phyloP scores from a whole-genome alignment of 176 grass and related monocot species.

The Avena insularis region DNA sequence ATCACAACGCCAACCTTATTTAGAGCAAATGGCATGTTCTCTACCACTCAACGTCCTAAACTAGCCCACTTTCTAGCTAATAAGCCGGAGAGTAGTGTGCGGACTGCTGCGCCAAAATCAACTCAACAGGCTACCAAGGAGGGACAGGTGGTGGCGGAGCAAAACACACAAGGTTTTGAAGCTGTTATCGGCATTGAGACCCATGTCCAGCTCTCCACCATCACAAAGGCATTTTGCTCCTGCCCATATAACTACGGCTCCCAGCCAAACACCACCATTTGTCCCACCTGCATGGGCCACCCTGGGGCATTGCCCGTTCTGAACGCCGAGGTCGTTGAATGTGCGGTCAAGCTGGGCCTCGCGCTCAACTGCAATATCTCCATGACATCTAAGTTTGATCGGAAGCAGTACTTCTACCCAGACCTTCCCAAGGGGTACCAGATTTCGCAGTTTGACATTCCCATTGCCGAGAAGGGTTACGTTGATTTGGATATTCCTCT shows the following conservation, averaged over 20 bases:
- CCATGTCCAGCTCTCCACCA: conserved; percentile 79
- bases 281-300: conserved; percentile 90
- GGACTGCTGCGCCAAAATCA: conserved; percentile 46
- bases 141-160: conserved; percentile 42
- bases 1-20: conserved; percentile 44
- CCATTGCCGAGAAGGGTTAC: conserved; percentile 75
- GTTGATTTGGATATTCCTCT: conserved; percentile 86
- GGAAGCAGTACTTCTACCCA: conserved; percentile 97
- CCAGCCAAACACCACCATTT: conserved; percentile 77
- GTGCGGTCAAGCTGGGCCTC: conserved; percentile 78
- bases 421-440: conserved; percentile 98
- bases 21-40: conserved; percentile 43
- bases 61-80: conserved; percentile 25
- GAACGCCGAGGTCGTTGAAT: conserved; percentile 79
- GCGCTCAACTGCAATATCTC: conserved; percentile 85
- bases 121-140: conserved; percentile 49
- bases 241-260: conserved; percentile 82
- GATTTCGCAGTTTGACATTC: conserved; percentile 96
- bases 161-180: conserved; percentile 74
- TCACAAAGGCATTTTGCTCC: conserved; percentile 86
- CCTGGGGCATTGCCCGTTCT: conserved; percentile 81
- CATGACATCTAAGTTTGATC: conserved; percentile 89
- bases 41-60: conserved; percentile 25
- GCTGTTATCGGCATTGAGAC: conserved; percentile 93
- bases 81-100: conserved; percentile 1